A percentile compares a stretch with the other conserved stretches of the same genome.
Conservation (phyloP, 2,329 filamentous ascomycete genomes). For the Diplodia mutila region DNA sequence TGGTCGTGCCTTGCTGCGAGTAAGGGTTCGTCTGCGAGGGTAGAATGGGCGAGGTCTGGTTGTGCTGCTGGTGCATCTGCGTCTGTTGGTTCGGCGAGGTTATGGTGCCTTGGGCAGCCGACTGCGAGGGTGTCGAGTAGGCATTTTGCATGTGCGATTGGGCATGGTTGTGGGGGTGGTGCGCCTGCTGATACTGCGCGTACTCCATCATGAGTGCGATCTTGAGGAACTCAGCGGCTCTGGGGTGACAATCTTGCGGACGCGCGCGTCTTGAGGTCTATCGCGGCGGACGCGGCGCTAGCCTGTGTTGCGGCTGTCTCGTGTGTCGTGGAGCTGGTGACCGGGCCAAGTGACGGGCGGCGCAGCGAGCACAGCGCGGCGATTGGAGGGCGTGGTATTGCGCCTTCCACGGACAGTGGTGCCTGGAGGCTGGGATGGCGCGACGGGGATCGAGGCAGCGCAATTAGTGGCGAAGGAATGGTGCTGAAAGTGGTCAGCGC, state of each 20-base stretch:
- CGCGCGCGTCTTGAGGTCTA: constrained; percentile 28
- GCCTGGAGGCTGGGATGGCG: constrained; percentile 33
- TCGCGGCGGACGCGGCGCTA: constrained; percentile 42
- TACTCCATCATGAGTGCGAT: constrained; percentile 50
- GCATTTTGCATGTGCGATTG: constrained; percentile 45
- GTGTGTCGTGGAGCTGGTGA: constrained; percentile 29
- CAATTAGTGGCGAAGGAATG: constrained; percentile 38
- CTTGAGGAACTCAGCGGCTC: constrained; percentile 11
- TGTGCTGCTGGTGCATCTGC: constrained; percentile 63
- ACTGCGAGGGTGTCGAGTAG: constrained; percentile 41
- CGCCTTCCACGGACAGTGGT: constrained; percentile 23
- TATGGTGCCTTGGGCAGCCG: constrained; percentile 53
- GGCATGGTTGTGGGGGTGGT: constrained; percentile 48
- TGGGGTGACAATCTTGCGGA: neutral
- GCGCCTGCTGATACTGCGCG: constrained; percentile 52
- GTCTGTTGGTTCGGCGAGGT: constrained; percentile 72
- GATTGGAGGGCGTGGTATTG: constrained; percentile 34
- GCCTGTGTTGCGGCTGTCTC: constrained; percentile 33
- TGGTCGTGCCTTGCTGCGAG: constrained; percentile 67
- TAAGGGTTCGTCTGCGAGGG: constrained; percentile 67
- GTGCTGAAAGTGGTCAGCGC: constrained; percentile 38
- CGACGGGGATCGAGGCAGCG: constrained; percentile 33
- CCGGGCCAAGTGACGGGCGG: constrained; percentile 28
- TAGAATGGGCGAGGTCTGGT: constrained; percentile 78
- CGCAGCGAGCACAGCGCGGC: constrained; percentile 28